Evolutionary conservation across 345 rosid genomes (phyloP).

Genomic region (Acer negundo): DNA sequence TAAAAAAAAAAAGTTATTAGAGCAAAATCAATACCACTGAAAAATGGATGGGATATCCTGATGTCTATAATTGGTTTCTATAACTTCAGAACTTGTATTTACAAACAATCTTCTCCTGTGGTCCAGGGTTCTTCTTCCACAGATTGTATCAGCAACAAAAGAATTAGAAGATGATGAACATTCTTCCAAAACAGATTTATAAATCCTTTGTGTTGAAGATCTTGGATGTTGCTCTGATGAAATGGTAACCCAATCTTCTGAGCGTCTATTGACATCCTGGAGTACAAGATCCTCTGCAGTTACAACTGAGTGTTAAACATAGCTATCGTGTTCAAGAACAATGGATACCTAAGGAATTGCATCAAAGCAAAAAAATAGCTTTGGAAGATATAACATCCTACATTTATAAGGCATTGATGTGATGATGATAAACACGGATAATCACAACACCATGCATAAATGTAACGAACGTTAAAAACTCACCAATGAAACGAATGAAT

Average conservation of each 20-base stretch:
- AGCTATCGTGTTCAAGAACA: constrained; percentile 1
- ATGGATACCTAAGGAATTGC: background rate
- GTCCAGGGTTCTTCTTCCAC: constrained; percentile 26
- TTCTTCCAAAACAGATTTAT: constrained; percentile 31
- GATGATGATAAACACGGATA: background rate
- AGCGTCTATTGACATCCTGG: constrained; percentile 39
- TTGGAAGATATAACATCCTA: background rate
- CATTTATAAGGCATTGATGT: background rate
- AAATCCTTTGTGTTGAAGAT: constrained; percentile 27
- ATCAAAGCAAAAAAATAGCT: background rate
- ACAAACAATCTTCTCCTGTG: constrained; percentile 29
- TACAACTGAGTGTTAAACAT: constrained; percentile 17
- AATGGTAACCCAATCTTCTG: constrained; percentile 28
- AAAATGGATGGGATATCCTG: constrained; percentile 38
- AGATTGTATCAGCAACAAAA: constrained; percentile 24
- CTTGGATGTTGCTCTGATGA: constrained; percentile 30
- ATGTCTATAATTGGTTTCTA: constrained; percentile 25
- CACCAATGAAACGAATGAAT: constrained; percentile 49
- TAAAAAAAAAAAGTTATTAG: background rate
- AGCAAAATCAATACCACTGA: constrained; percentile 46
- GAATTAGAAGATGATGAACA: constrained; percentile 30
- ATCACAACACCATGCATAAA: background rate
- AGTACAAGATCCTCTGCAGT: constrained; percentile 54
- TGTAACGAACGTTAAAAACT: constrained; percentile 26
- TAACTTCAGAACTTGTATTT: constrained; percentile 35